Evolutionary conservation across 164 flowering plant genomes (phyloP), one percentile per base, ranked within the genome.

Genomic region (Chimonanthus salicifolius): DNA sequence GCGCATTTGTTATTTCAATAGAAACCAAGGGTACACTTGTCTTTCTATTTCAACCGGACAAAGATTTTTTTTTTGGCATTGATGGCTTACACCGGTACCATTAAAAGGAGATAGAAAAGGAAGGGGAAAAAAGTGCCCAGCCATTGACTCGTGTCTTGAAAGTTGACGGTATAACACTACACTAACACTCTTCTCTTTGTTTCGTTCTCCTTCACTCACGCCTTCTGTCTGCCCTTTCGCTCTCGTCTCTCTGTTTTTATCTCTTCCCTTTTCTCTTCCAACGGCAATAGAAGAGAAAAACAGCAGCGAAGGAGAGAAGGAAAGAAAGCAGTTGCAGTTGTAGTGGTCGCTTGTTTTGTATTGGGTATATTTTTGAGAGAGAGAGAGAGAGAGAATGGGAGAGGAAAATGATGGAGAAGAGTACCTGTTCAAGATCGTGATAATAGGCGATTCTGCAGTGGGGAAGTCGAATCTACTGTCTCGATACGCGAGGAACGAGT

Each of bases 361-460:
- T 18, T 7, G 16, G 64, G 64, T 62, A 16, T 11, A 6, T 8
- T 64, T 11, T 33, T 21, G 46, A 60, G 63, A 13, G 9, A 60
- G 4, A 20, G 9, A 60, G 4, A 20, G 21, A 64, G 33, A 43
- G n/a, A 10, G 4, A 54, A 54, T 54, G 60, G 60, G 16, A 54
- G 60, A 74, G 20, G 85, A 78, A 10, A 83, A 79, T 8, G 86
- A 82, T 54, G 83, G 83, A 47, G 85, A 84, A 72, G 84, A 82
- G 78, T 84, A 84, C 60, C 80, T 84, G 45, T 84, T 84, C 79
- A 84, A 84, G 82, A 77, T 84, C 49, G 86, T 84, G 71, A 80
- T 84, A 5, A 84, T 84, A 58, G 86, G 86, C 45, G 86, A 84
- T 67, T 84, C 86, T 20, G 86, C 86, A 0, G 86, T 84, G 21